phyloP scores from a whole-genome alignment of 1,139 yeast species.

The Scheffersomyces quercinus region DNA sequence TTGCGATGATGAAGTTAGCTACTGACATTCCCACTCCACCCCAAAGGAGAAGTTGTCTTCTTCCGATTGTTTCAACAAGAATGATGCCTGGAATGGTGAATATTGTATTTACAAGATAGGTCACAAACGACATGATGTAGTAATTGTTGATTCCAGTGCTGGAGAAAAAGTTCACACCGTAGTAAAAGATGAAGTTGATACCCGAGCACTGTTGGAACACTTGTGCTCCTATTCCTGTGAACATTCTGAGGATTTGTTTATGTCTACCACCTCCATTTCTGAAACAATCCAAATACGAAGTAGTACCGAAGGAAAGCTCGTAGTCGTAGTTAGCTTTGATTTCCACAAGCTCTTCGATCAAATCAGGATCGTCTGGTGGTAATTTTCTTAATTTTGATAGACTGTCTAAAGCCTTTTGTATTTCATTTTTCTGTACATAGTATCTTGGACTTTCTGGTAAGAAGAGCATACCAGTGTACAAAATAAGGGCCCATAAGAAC shows the following conservation, averaged over 20 bases:
- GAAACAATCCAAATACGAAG: constrained; percentile 62
- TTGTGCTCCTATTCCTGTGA: constrained; percentile 69
- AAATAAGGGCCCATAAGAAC: constrained; percentile 62
- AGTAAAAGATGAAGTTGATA: constrained; percentile 75
- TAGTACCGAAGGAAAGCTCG: constrained; percentile 63
- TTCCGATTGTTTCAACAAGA: constrained; percentile 66
- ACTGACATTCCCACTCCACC: constrained; percentile 70
- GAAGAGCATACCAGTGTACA: constrained; percentile 64
- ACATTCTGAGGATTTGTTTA: constrained; percentile 61
- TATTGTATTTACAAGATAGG: constrained; percentile 70
- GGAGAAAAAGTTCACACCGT: constrained; percentile 73
- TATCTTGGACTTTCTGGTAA: constrained; percentile 78
- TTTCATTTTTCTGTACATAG: constrained; percentile 61
- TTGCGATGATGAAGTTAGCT: constrained; percentile 64
- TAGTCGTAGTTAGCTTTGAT: constrained; percentile 78
- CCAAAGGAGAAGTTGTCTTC: constrained; percentile 57
- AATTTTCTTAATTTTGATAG: constrained; percentile 42
- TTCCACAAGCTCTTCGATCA: constrained; percentile 74
- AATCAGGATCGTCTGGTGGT: constrained; percentile 56
- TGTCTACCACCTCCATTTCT: constrained; percentile 64
- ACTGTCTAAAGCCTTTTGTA: constrained; percentile 56
- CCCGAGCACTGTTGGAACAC: constrained; percentile 78
- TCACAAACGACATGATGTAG: constrained; percentile 65
- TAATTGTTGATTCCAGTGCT: constrained; percentile 60
- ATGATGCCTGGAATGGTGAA: constrained; percentile 73